Conservation (phyloP, 257 asterid genomes). For the Solanum bulbocastanum region DNA sequence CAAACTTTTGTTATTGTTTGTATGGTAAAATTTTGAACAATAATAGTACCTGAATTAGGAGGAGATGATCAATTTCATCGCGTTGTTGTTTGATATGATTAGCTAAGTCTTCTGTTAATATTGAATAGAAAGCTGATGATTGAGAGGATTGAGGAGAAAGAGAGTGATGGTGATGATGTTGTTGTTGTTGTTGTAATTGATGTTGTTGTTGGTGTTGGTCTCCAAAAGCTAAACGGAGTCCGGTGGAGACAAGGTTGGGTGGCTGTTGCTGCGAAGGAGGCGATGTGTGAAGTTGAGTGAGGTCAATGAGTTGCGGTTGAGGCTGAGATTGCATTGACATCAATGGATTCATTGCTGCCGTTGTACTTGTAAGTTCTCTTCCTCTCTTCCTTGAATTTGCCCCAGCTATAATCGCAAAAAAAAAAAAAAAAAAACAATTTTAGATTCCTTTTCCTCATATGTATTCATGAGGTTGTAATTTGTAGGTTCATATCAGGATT, state of each 20-base stretch:
- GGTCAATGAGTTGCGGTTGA: constrained; percentile 18
- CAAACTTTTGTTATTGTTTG: not conserved
- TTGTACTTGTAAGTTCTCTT: constrained; percentile 10
- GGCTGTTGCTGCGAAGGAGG: not conserved
- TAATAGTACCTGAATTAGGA: constrained; percentile 7
- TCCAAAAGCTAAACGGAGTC: constrained; percentile 32
- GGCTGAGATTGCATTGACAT: constrained; percentile 12
- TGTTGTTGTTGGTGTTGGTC: constrained; percentile 1
- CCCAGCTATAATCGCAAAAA: constrained; percentile 2
- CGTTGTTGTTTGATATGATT: constrained; percentile 27
- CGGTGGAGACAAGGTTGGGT: constrained; percentile 25
- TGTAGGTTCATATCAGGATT: not conserved
- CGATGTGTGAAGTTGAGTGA: constrained; percentile 16
- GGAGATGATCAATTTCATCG: constrained; percentile 28
- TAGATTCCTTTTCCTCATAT: not conserved
- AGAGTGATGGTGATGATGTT: constrained; percentile 1
- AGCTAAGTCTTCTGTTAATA: constrained; percentile 21
- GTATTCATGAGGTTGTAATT: not conserved
- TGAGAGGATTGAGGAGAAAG: constrained; percentile 32
- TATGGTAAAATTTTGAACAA: not conserved
- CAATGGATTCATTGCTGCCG: constrained; percentile 7
- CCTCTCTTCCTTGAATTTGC: constrained; percentile 20
- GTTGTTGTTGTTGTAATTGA: not conserved
- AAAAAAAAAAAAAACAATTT: not conserved
- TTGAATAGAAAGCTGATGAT: constrained; percentile 18